phyloP scores from a whole-genome alignment of 768 basidiomycete species.

The Lepiota venenata region DNA sequence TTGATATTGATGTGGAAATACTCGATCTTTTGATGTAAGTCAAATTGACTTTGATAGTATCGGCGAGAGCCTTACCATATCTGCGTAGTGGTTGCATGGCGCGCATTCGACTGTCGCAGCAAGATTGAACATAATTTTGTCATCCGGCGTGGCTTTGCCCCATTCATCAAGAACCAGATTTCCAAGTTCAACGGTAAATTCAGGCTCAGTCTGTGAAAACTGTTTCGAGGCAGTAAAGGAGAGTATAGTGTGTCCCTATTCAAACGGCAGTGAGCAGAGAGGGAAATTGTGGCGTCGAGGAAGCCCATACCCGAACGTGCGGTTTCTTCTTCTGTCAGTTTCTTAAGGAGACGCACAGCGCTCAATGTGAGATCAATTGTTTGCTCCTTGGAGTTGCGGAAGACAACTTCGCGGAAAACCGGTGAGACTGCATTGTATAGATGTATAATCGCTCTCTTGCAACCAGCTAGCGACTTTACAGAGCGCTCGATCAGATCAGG shows the following conservation, averaged over 20 bases:
- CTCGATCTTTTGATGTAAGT: conserved; percentile 61
- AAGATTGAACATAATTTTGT: conserved; percentile 94
- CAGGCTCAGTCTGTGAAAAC: conserved; percentile 96
- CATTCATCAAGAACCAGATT: conserved; percentile 89
- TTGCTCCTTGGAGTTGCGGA: conserved; percentile 87
- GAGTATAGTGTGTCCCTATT: conserved; percentile 35
- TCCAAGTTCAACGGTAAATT: conserved; percentile 90
- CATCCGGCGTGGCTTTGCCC: conserved; percentile 77
- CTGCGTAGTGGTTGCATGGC: conserved; percentile 96
- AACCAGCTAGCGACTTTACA: conserved; percentile 81
- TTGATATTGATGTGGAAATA: conserved; percentile 84
- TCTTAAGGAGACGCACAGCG: conserved; percentile 82
- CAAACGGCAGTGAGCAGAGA: not conserved
- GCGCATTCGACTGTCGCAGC: conserved; percentile 96
- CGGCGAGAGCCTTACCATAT: conserved; percentile 56
- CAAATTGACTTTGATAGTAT: not conserved
- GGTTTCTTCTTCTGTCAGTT: conserved; percentile 82
- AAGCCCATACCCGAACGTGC: conserved; percentile 81
- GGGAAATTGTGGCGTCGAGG: conserved; percentile 60
- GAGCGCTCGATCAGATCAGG: conserved; percentile 92
- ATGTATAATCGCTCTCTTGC: conserved; percentile 91
- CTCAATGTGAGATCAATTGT: conserved; percentile 83
- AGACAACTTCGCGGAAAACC: conserved; percentile 89
- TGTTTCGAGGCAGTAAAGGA: conserved; percentile 90
- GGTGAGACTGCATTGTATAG: conserved; percentile 99